Percentiles rank a stretch among this genome's conserved stretches.
Conservation (phyloP, 1,284 basidiomycete genomes). For the Cryptococcus floricola region DNA sequence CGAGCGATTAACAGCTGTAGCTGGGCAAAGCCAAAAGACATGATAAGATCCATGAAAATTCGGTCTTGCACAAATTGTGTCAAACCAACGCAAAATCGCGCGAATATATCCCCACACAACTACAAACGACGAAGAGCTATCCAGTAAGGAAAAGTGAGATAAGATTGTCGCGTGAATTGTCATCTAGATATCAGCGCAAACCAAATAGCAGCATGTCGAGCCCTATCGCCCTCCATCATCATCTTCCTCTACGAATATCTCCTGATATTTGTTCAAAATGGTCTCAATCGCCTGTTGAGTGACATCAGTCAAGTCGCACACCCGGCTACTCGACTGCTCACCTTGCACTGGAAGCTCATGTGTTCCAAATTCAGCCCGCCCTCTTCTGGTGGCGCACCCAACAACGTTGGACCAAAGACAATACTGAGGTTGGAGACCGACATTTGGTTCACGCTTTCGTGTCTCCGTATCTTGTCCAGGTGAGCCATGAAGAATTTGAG, state of each 20-base stretch:
- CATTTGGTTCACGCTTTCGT: slow-evolving; percentile 84
- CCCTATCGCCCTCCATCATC: slow-evolving; percentile 10
- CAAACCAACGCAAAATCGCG: no score
- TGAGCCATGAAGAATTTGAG: slow-evolving; percentile 95
- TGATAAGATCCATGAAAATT: no score
- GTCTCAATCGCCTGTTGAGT: slow-evolving; percentile 69
- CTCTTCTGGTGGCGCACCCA: slow-evolving; percentile 59
- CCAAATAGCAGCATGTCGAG: no score
- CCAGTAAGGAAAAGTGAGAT: no score
- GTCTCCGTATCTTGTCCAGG: slow-evolving; percentile 75
- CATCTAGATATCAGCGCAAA: no score
- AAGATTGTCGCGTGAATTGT: no score
- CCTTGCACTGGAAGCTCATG: slow-evolving; percentile 64
- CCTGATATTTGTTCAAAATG: slow-evolving; percentile 76
- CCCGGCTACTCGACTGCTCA: slow-evolving; percentile 28
- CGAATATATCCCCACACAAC: no score
- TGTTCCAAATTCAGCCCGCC: slow-evolving; percentile 56
- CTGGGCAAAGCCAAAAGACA: no score
- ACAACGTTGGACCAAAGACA: slow-evolving; percentile 94
- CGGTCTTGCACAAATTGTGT: no score
- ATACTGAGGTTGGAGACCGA: slow-evolving; percentile 88
- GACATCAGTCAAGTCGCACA: neutral
- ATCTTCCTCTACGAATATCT: slow-evolving; percentile 76
- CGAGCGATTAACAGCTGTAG: neutral
- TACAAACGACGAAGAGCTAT: no score